Evolutionary conservation across 306 rosid species (phyloP), one percentile per base, ranked within the genome.

Genomic region (Astragalus membranaceus): DNA sequence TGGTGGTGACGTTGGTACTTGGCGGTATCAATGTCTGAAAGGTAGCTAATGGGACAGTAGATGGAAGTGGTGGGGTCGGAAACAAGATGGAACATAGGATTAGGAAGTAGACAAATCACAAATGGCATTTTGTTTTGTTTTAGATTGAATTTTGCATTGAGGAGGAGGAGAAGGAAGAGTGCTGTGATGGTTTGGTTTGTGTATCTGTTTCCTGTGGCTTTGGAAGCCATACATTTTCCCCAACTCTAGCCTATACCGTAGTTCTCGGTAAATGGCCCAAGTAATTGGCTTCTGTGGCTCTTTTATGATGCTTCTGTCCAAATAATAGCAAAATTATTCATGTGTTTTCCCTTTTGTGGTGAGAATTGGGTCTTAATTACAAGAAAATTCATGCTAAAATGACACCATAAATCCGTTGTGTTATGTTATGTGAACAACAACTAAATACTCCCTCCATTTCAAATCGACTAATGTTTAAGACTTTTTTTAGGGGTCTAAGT

Each of bases 211-310:
- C n/a, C 14, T 26, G 65, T 67, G 76, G 62, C 77, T 41, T 62
- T 68, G 51, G 73, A 76, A 78, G 69, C 89, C 96, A 68, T 73
- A 59, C 86, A 77, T 69, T 74, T 62, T 47, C 91, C 95, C 76
- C 58, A 61, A 12, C 60, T 80, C 59, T 39, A 48, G 96, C 85
- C 88, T 82, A 75, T 11, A 66, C 37, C 85, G 80, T 81, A 74
- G 92, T 83, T 62, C 15, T 79, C 76, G 73, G 36, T 69, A 16
- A 16, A 15, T 59, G 60, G 35, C 33, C 60, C 20, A 10, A 57
- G 61, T 35, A 39, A 13, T 58, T 48, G 30, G 30, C 30, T 26
- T 26, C 30, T 26, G 30, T 23, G 26, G 36, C 36, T 51, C 9
- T 51, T 56, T 35, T 67, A 15, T 48, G 6, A 36, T 37, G 30